phyloP scores from a whole-genome alignment of 352 stramenopile genomes.

The Thalassiosira exigua region DNA sequence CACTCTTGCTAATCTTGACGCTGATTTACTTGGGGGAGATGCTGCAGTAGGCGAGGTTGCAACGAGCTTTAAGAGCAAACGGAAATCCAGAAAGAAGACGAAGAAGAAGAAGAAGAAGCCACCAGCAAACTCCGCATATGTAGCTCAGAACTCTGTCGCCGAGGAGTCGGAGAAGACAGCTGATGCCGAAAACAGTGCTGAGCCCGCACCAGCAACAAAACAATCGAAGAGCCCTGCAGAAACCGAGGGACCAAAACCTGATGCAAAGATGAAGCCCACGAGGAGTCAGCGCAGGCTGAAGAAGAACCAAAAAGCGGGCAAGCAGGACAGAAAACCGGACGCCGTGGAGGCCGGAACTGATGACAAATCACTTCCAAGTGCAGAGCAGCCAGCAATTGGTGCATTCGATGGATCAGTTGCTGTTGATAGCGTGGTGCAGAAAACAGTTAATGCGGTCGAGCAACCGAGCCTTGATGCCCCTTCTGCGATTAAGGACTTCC shows the following conservation, averaged over 20 bases:
- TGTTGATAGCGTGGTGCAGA: no score
- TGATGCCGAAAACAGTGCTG: background rate
- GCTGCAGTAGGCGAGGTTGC: background rate
- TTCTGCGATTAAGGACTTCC: no score
- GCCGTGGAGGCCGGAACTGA: no score
- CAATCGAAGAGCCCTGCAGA: background rate
- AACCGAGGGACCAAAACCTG: no score
- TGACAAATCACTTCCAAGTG: no score
- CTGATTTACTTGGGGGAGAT: no score
- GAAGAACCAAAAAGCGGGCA: no score
- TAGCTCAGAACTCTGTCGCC: background rate
- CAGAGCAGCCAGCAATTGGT: no score
- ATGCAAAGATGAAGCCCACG: background rate
- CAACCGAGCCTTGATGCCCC: no score
- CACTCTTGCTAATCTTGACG: slow-evolving; percentile 13
- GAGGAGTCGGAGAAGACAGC: background rate
- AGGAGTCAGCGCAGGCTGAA: background rate
- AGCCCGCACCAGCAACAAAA: slow-evolving; percentile 2
- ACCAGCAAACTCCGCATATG: background rate
- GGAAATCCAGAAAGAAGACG: slow-evolving; percentile 25
- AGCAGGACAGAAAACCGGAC: no score
- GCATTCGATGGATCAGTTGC: no score
- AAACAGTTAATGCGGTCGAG: no score
- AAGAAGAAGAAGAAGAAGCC: slow-evolving; percentile 40
- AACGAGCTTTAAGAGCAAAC: background rate